Evolutionary conservation across 495 filamentous ascomycete genomes (phyloP).

Genomic region (Trichoderma virens): DNA sequence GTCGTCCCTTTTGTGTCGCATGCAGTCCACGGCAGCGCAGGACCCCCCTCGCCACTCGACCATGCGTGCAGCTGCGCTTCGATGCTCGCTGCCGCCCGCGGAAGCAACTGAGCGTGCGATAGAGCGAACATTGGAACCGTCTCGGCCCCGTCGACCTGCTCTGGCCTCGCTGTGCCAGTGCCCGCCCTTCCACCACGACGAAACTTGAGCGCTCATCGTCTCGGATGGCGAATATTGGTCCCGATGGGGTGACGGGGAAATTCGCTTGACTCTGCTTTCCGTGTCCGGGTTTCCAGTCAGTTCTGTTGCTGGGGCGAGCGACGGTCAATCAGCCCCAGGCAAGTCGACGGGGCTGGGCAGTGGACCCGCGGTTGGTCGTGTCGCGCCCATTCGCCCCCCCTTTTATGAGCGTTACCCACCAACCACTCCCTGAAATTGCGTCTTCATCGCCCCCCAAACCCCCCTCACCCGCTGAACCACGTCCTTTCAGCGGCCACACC

Average conservation of each 20-base stretch:
- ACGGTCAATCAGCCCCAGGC: conserved; percentile 5
- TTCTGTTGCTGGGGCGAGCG: conserved; percentile 3
- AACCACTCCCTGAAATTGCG: conserved; percentile 8
- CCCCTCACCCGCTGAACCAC: conserved; percentile 5
- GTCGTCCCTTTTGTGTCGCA: not conserved
- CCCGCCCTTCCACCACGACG: not conserved
- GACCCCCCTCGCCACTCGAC: not conserved
- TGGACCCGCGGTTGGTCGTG: conserved; percentile 5
- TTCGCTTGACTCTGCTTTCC: not conserved
- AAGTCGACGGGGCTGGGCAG: conserved; percentile 3
- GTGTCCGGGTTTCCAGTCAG: not conserved
- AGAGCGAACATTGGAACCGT: not conserved
- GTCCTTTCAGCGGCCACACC: conserved; percentile 2
- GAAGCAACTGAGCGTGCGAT: not conserved
- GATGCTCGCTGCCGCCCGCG: not conserved
- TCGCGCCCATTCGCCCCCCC: conserved; percentile 8
- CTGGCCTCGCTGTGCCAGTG: not conserved
- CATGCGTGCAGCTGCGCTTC: not conserved
- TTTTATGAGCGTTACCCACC: conserved; percentile 1
- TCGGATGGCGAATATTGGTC: conserved; percentile 3
- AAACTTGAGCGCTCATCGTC: not conserved
- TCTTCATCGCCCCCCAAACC: conserved; percentile 5
- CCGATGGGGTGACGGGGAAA: not conserved
- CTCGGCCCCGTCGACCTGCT: not conserved
- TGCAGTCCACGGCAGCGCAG: not conserved